Evolutionary conservation across 2,329 filamentous ascomycete species (phyloP).

Genomic region (Tolypocladium endophyticum): DNA sequence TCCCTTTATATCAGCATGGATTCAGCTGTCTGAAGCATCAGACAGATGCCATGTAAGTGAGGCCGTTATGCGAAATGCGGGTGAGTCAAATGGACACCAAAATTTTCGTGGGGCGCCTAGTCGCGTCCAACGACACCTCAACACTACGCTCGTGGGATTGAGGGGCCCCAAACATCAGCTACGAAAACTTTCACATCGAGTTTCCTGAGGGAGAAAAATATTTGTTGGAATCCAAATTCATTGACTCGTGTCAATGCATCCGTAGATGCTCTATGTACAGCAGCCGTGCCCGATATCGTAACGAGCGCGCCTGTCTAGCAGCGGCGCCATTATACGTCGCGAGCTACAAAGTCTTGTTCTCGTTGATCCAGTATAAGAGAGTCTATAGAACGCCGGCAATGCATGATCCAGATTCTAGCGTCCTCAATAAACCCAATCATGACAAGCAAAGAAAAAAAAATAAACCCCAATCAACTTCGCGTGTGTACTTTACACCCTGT

Average conservation of each 20-base stretch:
- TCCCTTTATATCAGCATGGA: not conserved
- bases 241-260: slow-evolving; percentile 2
- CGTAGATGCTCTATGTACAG: slow-evolving; percentile 2
- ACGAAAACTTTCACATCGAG: not conserved
- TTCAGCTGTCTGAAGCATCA: not conserved
- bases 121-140: not conserved
- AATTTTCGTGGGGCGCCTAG: slow-evolving; percentile 1
- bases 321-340: not conserved
- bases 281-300: not conserved
- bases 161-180: not conserved
- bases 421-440: not conserved
- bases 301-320: not conserved
- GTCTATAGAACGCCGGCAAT: not conserved
- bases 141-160: not conserved
- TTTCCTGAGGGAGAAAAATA: not conserved
- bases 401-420: not conserved
- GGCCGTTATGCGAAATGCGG: not conserved
- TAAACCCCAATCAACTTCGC: not conserved
- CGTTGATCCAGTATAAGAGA: not conserved
- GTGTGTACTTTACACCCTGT: slow-evolving; percentile 34
- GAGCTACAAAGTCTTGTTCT: not conserved
- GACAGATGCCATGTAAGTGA: not conserved
- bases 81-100: not conserved
- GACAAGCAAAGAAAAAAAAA: not conserved
- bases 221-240: not conserved